These are phyloP conservation scores for Trichophyton schoenleinii DNA, from an alignment of 2,329 filamentous ascomycete genomes.

Conservation along the genomic window DNA sequence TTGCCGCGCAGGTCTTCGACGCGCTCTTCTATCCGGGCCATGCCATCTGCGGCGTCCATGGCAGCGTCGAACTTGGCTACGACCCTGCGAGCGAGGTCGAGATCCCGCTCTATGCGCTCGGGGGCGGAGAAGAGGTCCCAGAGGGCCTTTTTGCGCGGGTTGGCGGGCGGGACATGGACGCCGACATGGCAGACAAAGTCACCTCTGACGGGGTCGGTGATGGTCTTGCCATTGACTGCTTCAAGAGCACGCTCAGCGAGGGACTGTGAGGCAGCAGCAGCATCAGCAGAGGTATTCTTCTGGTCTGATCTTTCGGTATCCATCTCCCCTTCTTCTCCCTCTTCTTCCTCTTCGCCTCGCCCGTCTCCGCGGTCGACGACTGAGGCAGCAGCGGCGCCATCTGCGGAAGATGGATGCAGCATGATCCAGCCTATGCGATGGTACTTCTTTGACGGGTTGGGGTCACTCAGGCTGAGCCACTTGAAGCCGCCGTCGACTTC, in stretches of 20 bases:
- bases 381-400: slow-evolving; percentile 47
- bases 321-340: slow-evolving; percentile 37
- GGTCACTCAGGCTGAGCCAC: slow-evolving; percentile 90
- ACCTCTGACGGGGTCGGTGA: slow-evolving; percentile 82
- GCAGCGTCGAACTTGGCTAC: slow-evolving; percentile 76
- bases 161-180: slow-evolving; percentile 76
- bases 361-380: slow-evolving; percentile 60
- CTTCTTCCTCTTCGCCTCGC: slow-evolving; percentile 53
- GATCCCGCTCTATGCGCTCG: slow-evolving; percentile 82
- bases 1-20: slow-evolving; percentile 68
- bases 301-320: slow-evolving; percentile 1
- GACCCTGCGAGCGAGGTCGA: slow-evolving; percentile 68
- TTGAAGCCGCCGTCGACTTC: slow-evolving; percentile 87
- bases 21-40: slow-evolving; percentile 69
- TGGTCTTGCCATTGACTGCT: slow-evolving; percentile 94
- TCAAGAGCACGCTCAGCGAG: slow-evolving; percentile 79
- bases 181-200: slow-evolving; percentile 97
- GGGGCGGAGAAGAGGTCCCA: slow-evolving; percentile 95
- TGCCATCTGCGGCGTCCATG: slow-evolving; percentile 64
- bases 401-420: slow-evolving; percentile 60
- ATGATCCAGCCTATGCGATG: slow-evolving; percentile 99
- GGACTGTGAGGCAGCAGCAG: slow-evolving; percentile 13
- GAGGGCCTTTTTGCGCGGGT: slow-evolving; percentile 83
- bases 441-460: slow-evolving; percentile 91
- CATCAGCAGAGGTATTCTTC: background rate